These are phyloP conservation scores for Cyberlindnera mississippiensis DNA, from an alignment of 805 yeast genomes.

Conservation along the genomic window DNA sequence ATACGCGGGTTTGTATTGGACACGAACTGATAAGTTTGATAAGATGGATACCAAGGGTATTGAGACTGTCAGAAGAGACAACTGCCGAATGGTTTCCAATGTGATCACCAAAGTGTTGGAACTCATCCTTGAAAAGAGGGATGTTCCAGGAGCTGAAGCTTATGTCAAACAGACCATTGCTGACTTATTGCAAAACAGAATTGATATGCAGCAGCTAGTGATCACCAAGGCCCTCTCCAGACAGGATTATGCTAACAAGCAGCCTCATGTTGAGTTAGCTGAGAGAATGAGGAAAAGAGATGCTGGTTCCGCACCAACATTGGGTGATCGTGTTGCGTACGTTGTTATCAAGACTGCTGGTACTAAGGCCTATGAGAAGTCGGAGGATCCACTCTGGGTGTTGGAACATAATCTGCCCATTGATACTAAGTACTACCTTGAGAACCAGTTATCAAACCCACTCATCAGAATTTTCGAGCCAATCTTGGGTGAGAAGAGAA, in stretches of 20 bases:
- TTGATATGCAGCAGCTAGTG: constrained; percentile 89
- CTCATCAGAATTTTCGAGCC: constrained; percentile 92
- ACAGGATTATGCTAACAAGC: constrained; percentile 91
- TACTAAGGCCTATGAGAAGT: constrained; percentile 84
- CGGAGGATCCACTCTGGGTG: constrained; percentile 94
- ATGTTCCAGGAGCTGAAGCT: constrained; percentile 77
- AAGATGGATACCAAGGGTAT: constrained; percentile 98
- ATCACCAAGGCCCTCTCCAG: constrained; percentile 85
- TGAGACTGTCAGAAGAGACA: constrained; percentile 97
- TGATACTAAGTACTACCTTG: constrained; percentile 90
- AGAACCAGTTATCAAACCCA: constrained; percentile 91
- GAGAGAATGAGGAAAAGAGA: constrained; percentile 96
- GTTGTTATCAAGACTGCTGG: constrained; percentile 83
- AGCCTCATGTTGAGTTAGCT: constrained; percentile 95
- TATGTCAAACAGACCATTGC: constrained; percentile 87
- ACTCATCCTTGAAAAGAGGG: constrained; percentile 78
- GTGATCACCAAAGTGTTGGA: constrained; percentile 91
- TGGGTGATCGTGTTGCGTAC: constrained; percentile 98
- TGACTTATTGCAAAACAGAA: constrained; percentile 82
- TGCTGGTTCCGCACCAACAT: constrained; percentile 93
- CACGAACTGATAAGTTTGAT: constrained; percentile 84
- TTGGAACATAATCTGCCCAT: constrained; percentile 89
- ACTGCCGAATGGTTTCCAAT: constrained; percentile 89
- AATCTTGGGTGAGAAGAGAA: constrained; percentile 79
- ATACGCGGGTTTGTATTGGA: constrained; percentile 97